Evolutionary conservation across 805 yeast species (phyloP), one percentile per base, ranked within the genome.

Genomic region (Candida insectalens): DNA sequence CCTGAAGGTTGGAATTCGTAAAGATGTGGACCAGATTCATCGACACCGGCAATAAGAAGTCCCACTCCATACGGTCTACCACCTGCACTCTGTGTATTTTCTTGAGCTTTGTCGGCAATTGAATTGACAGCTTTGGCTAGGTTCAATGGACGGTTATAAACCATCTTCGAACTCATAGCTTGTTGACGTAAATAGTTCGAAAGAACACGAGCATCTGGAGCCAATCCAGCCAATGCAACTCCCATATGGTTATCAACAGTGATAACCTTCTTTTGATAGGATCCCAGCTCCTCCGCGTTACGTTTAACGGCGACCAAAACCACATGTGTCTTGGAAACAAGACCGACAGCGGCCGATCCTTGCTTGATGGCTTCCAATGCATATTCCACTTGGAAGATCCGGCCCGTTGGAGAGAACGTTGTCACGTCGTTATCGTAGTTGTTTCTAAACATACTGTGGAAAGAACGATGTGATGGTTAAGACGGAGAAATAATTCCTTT

Each of bases 21-120:
- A 42, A 92, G 62, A 59, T 92, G 98, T 6, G 97, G 82, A 10
- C 98, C 98, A 20, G 85, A 72, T 53, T 83, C 95, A 55, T 92
- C 99, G 56, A 74, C 71, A 14, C 99, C 99, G 12, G 83, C 78
- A 31, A 92, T 73, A 38, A 92, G 64, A 43, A 92, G 67, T 3
- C 99, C 99, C 16, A 92, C 98, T 44, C 99, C 99, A 53, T 92
- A 92, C 7, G 99, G 99, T 59, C 99, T 78, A 8, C 89, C 81
- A 6, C 97, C 97, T 50, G 92, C 87, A 39, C 83, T 77, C 62
- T 92, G 97, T 27, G 99, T 92, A 62, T 92, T 89, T 46, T 75
- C 78, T 61, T 92, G 99, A 0, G 99, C 98, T 65, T 92, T 92
- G 58, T 89, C 96, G 19, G 96, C 95, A 50, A 92, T 74, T 36